A percentile compares a stretch with the other conserved stretches of the same genome.
Evolutionary conservation across 192 early-diverging fungal species (phyloP).

Genomic region (Coemansia sp.): DNA sequence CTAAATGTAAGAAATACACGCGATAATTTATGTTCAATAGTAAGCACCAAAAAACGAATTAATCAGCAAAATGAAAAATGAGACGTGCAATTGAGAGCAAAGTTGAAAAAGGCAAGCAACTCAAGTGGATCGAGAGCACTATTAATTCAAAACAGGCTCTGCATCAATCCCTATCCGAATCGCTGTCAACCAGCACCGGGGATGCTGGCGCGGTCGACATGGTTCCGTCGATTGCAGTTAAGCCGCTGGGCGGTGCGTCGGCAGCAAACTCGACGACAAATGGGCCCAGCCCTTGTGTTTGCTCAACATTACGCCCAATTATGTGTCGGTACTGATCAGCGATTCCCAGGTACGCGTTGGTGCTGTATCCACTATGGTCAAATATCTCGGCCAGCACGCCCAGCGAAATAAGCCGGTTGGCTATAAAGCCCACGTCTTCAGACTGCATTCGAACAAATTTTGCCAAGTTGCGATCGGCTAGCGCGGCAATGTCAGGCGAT

Average conservation of each 20-base stretch:
- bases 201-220: neutral
- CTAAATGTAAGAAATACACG: neutral
- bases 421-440: constrained; percentile 57
- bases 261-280: constrained; percentile 22
- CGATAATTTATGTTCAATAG: neutral
- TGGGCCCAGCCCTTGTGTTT: constrained; percentile 23
- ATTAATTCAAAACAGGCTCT: neutral
- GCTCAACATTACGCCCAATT: constrained; percentile 15
- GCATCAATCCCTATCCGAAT: neutral
- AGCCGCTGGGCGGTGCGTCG: constrained; percentile 8
- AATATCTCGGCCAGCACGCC: constrained; percentile 61
- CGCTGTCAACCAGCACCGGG: neutral
- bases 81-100: neutral
- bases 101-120: neutral
- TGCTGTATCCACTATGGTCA: constrained; percentile 61
- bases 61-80: neutral
- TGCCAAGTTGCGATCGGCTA: constrained; percentile 16
- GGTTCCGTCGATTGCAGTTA: neutral
- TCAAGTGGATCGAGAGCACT: neutral
- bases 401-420: constrained; percentile 53
- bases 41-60: constrained; percentile 1
- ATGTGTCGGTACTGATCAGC: constrained; percentile 10
- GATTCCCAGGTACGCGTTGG: constrained; percentile 56
- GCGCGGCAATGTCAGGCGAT: constrained; percentile 23
- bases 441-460: constrained; percentile 12